A percentile compares a stretch with the other conserved stretches of the same genome.
These are phyloP conservation scores for Bipolaris zeicola DNA, from an alignment of 2,329 filamentous ascomycete species.

Conservation along the genomic window DNA sequence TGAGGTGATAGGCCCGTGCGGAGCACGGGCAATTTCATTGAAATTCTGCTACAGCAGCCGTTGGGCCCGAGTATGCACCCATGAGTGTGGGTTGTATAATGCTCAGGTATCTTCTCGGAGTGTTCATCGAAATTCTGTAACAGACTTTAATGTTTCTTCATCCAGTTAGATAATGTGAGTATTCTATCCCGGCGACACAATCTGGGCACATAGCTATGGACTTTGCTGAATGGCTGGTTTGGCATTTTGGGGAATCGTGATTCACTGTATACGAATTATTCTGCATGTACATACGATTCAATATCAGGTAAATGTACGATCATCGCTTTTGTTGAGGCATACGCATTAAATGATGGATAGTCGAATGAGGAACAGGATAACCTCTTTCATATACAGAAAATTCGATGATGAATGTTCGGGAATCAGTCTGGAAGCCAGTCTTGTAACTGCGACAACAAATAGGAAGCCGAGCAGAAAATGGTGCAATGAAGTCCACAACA, in stretches of 20 bases:
- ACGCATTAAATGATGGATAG: too few relatives aligned
- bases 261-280: background rate
- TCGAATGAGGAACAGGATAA: too few relatives aligned
- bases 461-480: background rate
- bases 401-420: background rate
- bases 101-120: background rate
- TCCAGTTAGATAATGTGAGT: background rate
- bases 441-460: background rate
- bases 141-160: background rate
- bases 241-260: background rate
- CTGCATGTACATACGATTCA: slow-evolving; percentile 2
- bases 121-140: background rate
- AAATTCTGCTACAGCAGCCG: too few relatives aligned
- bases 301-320: slow-evolving; percentile 6
- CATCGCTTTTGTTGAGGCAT: too few relatives aligned
- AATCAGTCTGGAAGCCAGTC: background rate
- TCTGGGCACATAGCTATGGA: background rate
- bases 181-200: background rate
- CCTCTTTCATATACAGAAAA: too few relatives aligned
- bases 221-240: background rate
- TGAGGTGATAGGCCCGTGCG: too few relatives aligned
- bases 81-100: background rate
- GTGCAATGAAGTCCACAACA: background rate
- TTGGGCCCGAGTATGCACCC: too few relatives aligned
- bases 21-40: too few relatives aligned